These are phyloP conservation scores for Coprinopsis sp. DNA, from an alignment of 768 basidiomycete species.

Conservation along the genomic window DNA sequence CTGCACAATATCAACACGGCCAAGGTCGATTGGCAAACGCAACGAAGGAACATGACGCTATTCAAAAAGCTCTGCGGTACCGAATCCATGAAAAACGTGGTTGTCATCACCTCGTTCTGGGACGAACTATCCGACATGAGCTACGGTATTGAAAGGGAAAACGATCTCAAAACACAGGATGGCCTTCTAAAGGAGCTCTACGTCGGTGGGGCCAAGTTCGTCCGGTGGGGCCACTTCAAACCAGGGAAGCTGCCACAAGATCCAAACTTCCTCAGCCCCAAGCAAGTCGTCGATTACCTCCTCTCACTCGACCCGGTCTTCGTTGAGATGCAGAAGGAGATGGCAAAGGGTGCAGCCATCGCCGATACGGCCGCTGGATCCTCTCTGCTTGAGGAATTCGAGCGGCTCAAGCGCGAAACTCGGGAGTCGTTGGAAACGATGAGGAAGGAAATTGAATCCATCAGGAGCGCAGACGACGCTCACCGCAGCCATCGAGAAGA, in stretches of 20 bases:
- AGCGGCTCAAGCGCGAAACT: too few relatives aligned
- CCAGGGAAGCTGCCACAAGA: neutral
- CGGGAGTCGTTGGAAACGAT: too few relatives aligned
- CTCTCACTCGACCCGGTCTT: conserved; percentile 1
- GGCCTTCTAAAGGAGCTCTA: conserved; percentile 27
- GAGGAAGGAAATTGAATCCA: too few relatives aligned
- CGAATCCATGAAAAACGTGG: conserved; percentile 36
- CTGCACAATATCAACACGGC: conserved; percentile 37
- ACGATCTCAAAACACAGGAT: conserved; percentile 36
- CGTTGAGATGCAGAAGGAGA: conserved; percentile 16
- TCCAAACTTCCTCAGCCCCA: neutral
- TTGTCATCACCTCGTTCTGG: conserved; percentile 46
- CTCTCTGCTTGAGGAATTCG: neutral
- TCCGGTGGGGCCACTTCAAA: conserved; percentile 28
- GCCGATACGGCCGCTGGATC: conserved; percentile 1
- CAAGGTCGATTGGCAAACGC: conserved; percentile 28
- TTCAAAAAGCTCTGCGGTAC: conserved; percentile 42
- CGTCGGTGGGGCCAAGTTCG: conserved; percentile 22
- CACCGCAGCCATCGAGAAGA: too few relatives aligned
- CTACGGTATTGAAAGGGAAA: conserved; percentile 29
- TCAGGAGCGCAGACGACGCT: too few relatives aligned
- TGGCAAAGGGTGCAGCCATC: conserved; percentile 10
- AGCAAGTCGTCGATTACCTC: conserved; percentile 1
- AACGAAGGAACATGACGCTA: conserved; percentile 37
- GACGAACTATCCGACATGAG: conserved; percentile 23